phyloP scores from a whole-genome alignment of 805 yeast species.

The Clavispora carvajalis region DNA sequence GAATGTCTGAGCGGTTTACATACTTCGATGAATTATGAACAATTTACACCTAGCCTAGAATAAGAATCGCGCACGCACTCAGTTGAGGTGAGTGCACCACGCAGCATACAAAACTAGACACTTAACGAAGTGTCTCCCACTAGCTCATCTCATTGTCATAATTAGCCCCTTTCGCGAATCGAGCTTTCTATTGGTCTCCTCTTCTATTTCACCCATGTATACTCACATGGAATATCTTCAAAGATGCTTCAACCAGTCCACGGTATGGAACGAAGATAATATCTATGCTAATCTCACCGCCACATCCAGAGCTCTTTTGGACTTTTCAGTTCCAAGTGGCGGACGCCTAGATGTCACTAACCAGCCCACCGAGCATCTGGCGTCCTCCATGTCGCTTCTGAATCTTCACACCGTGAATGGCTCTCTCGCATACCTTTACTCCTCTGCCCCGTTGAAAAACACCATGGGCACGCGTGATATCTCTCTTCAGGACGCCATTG shows the following conservation, averaged over 20 bases:
- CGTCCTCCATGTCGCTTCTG: constrained; percentile 66
- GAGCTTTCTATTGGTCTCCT: too few species aligned
- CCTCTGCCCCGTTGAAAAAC: constrained; percentile 51
- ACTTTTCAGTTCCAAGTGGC: constrained; percentile 69
- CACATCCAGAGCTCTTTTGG: constrained; percentile 64
- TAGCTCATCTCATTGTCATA: too few species aligned
- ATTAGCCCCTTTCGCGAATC: too few species aligned
- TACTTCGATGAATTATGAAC: too few species aligned
- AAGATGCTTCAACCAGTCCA: constrained; percentile 59
- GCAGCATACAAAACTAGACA: too few species aligned
- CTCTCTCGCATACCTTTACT: constrained; percentile 74
- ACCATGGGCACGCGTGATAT: constrained; percentile 49
- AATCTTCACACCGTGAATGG: constrained; percentile 68
- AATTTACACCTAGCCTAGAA: too few species aligned
- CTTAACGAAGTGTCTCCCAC: too few species aligned
- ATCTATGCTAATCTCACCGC: constrained; percentile 70
- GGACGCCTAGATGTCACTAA: constrained; percentile 62
- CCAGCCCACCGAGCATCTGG: constrained; percentile 62
- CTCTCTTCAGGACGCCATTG: constrained; percentile 60
- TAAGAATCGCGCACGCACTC: too few species aligned
- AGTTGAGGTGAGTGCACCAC: too few species aligned
- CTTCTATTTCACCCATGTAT: constrained; percentile 49
- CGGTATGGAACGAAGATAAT: constrained; percentile 78
- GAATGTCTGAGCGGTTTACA: too few species aligned
- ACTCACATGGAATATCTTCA: constrained; percentile 85